Base-by-base conservation (phyloP, 768 basidiomycete species). In the Tricholoma bakamatsutake region DNA sequence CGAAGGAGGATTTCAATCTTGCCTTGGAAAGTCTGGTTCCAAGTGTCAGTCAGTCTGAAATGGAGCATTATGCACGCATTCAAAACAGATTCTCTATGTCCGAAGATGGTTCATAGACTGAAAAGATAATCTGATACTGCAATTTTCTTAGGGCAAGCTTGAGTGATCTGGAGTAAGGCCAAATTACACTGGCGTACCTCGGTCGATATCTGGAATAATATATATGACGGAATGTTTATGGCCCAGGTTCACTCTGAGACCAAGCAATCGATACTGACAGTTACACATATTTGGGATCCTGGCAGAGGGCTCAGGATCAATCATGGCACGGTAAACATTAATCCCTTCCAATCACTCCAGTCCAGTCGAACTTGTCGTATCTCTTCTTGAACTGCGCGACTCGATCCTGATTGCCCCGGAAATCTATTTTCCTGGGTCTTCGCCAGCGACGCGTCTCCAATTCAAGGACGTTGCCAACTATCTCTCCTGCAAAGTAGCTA, bases 401-500 rank as follows among this genome's bases (percentile, higher is more conserved):
- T 51, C 95, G 76, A 50, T 87, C 82, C 60, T 80, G 81, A 66
- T 93, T 87, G 58, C 79, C 76, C 48, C 80, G 72, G 37, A 79
- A 79, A 62, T 96, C 93, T 46, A 93, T 72, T 59, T 80, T 78
- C 62, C 81, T 80, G 2, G 96, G 94, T 61, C 85, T 79, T 52
- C 88, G 73, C 96, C 96, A 99, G 61, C 78, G 78, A 54, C 92
- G 75, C 1, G 95, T 84, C 65, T 96, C 93, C 37, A 97, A 66
- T 11, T 93, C 93, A 49, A 99, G 74, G 54, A 97, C 67, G 62
- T 92, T 93, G 7, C 96, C 96, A 59, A 98, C 86, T 61, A 98
- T 96, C 70, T 99, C 96, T 15, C 82, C 86, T 0, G 93, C 95
- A 67, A 99, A 99, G 67, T 91, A 97, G 57, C 94, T 96, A 60